Conservation (phyloP, 768 basidiomycete genomes). For the Kondoa subrosea region DNA sequence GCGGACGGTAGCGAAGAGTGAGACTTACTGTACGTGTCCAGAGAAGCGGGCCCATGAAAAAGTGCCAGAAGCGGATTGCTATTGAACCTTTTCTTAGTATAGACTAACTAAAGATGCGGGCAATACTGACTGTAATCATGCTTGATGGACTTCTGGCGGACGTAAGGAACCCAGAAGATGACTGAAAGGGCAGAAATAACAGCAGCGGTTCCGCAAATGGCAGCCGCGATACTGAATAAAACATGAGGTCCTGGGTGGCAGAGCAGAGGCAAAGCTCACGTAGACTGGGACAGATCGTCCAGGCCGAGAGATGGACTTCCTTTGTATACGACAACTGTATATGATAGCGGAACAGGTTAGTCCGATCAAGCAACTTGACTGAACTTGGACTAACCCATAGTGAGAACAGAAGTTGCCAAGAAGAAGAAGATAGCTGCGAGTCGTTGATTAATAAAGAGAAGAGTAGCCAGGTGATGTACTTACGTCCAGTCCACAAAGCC, state of each 20-base stretch:
- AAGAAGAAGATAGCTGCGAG: conserved; percentile 25
- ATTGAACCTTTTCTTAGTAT: not conserved
- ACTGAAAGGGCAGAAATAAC: conserved; percentile 31
- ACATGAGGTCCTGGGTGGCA: too few relatives aligned
- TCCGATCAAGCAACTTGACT: conserved; percentile 4
- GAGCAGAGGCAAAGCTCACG: too few relatives aligned
- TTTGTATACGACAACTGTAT: conserved; percentile 30
- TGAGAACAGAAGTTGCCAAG: conserved; percentile 30
- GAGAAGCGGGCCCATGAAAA: conserved; percentile 36
- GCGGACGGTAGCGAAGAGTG: too few relatives aligned
- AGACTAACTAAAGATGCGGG: too few relatives aligned
- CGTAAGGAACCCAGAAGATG: conserved; percentile 37
- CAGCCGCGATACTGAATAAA: conserved; percentile 32
- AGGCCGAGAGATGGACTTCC: conserved; percentile 34
- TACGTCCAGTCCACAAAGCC: conserved; percentile 28
- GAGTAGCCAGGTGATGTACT: conserved; percentile 30
- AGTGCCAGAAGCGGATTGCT: conserved; percentile 33
- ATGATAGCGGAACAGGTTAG: not conserved
- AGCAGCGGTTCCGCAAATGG: conserved; percentile 32
- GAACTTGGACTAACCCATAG: conserved; percentile 32
- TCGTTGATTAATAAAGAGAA: conserved; percentile 18
- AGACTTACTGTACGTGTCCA: conserved; percentile 32
- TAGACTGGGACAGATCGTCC: conserved; percentile 28
- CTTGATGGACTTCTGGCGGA: conserved; percentile 33
- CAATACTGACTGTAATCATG: conserved; percentile 33